Conservation (phyloP, 257 asterid genomes). For the Penstemon davidsonii region DNA sequence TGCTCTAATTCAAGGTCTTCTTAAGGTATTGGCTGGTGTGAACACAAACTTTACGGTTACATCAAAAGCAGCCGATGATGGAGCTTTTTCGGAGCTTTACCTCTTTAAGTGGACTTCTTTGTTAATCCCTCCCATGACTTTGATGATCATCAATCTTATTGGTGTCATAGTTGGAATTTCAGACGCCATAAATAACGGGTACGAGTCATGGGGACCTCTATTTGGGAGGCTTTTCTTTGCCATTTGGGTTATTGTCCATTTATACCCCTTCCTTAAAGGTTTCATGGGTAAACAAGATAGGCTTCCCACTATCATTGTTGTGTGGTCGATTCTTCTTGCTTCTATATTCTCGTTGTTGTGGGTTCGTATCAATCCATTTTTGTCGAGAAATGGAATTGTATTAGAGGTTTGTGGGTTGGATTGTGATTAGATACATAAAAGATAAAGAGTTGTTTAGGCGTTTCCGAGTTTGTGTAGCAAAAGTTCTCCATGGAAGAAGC, state of each 20-base stretch:
- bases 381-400: slow-evolving; percentile 61
- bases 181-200: slow-evolving; percentile 87
- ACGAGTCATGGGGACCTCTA: slow-evolving; percentile 95
- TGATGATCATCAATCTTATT: slow-evolving; percentile 74
- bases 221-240: slow-evolving; percentile 91
- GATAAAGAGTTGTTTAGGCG: slow-evolving; percentile 28
- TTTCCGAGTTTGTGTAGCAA: slow-evolving; percentile 38
- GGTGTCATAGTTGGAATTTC: slow-evolving; percentile 85
- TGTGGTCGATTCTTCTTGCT: slow-evolving; percentile 94
- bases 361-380: slow-evolving; percentile 90
- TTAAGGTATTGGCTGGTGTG: slow-evolving; percentile 86
- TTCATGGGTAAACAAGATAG: slow-evolving; percentile 81
- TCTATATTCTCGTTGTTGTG: slow-evolving; percentile 84
- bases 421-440: slow-evolving; percentile 56
- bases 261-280: slow-evolving; percentile 98
- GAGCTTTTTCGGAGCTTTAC: slow-evolving; percentile 83
- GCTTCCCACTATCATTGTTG: slow-evolving; percentile 84
- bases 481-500: slow-evolving; percentile 29
- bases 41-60: slow-evolving; percentile 94
- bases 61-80: slow-evolving; percentile 94
- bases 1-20: slow-evolving; percentile 93
- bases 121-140: slow-evolving; percentile 88
- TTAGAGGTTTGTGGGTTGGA: slow-evolving; percentile 92
- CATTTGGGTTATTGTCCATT: slow-evolving; percentile 91
- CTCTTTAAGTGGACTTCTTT: slow-evolving; percentile 93